These are phyloP conservation scores for Epichloe amarillans DNA, from an alignment of 2,329 filamentous ascomycete genomes.

Conservation along the genomic window DNA sequence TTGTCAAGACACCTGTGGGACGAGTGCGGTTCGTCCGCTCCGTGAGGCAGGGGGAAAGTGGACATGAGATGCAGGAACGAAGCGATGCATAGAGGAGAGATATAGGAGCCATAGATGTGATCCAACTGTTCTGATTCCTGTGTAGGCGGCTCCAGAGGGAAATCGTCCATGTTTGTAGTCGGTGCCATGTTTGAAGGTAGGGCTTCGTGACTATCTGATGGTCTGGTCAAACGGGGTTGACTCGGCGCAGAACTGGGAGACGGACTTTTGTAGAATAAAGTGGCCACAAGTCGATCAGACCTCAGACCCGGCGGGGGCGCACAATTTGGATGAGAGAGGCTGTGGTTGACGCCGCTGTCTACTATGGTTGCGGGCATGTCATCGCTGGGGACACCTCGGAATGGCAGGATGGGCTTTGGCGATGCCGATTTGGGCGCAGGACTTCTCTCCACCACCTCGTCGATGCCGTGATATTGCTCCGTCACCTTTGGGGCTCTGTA, in stretches of 20 bases:
- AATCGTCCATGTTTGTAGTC: conserved; percentile 42
- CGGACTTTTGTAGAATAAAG: conserved; percentile 46
- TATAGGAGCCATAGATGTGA: conserved; percentile 51
- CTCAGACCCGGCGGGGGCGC: conserved; percentile 34
- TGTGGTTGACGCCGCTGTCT: conserved; percentile 48
- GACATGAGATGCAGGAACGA: conserved; percentile 55
- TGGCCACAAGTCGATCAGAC: conserved; percentile 44
- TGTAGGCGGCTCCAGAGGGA: conserved; percentile 45
- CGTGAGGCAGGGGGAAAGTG: conserved; percentile 41
- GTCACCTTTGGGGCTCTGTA: conserved; percentile 42
- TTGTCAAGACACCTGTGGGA: conserved; percentile 53
- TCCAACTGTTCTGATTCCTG: conserved; percentile 44
- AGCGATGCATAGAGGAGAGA: conserved; percentile 51
- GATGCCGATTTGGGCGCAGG: conserved; percentile 23
- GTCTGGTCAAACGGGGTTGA: conserved; percentile 13
- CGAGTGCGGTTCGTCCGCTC: conserved; percentile 39
- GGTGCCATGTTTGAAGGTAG: conserved; percentile 43
- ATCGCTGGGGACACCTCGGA: conserved; percentile 47
- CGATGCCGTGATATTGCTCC: conserved; percentile 47
- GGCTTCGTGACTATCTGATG: conserved; percentile 20
- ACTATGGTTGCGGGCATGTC: conserved; percentile 46
- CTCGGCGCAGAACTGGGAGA: conserved; percentile 8
- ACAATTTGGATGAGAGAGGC: conserved; percentile 50
- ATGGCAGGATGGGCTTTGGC: conserved; percentile 32
- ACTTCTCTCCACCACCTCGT: conserved; percentile 48